phyloP scores from a whole-genome alignment of 1,139 yeast genomes.

The Kodamaea plutei region DNA sequence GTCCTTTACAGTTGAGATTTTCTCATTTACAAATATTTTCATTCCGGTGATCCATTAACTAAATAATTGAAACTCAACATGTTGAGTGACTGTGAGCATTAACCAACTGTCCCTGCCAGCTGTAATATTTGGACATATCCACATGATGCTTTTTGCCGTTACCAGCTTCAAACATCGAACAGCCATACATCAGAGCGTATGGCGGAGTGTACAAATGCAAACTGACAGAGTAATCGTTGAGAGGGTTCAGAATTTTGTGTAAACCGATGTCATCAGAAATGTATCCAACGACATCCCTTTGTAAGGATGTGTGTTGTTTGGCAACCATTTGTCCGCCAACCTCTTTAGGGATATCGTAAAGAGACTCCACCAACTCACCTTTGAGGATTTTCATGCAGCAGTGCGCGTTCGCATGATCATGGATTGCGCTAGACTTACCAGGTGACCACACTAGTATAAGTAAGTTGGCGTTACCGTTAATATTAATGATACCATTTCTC shows the following conservation, averaged over 20 bases:
- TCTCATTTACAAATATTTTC: too few species aligned
- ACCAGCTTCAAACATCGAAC: constrained; percentile 53
- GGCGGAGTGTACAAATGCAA: constrained; percentile 79
- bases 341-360: constrained; percentile 48
- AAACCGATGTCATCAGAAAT: constrained; percentile 65
- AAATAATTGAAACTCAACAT: constrained; percentile 20
- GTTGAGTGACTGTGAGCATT: constrained; percentile 26
- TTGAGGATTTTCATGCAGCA: constrained; percentile 62
- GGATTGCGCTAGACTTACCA: constrained; percentile 61
- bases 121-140: constrained; percentile 57
- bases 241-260: constrained; percentile 59
- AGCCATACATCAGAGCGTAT: constrained; percentile 66
- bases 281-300: constrained; percentile 55
- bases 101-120: constrained; percentile 54
- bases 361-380: constrained; percentile 56
- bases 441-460: constrained; percentile 72
- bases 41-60: too few species aligned
- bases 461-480: constrained; percentile 66
- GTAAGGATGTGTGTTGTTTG: constrained; percentile 32
- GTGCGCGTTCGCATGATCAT: constrained; percentile 77
- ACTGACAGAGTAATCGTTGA: constrained; percentile 49
- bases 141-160: constrained; percentile 55
- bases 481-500: constrained; percentile 63
- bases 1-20: too few species aligned
- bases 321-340: constrained; percentile 22